Evolutionary conservation across 257 asterid genomes (phyloP), one percentile per base, ranked within the genome.

Genomic region (Solanum chmielewskii): DNA sequence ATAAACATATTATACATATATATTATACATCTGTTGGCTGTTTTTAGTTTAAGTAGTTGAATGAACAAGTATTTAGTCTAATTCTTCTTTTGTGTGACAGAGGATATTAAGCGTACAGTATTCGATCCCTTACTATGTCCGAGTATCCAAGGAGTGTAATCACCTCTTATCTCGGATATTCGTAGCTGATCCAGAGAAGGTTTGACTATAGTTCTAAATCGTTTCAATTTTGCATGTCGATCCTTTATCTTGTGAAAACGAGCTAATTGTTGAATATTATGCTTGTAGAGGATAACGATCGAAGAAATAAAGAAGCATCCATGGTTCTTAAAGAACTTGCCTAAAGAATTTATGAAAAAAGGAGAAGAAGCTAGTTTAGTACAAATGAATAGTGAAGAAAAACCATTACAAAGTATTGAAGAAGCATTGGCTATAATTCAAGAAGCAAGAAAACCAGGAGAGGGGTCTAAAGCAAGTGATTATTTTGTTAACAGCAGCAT

Each of bases 341-440:
- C 70, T 29, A 81, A 81, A 81, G 85, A 81, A 49, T 81, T 81
- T 81, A 81, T 81, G 70, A 64, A 81, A 81, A 64, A 81, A 81
- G 85, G 29, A 20, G 85, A 81, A 21, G 85, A 81, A 81, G 85
- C 85, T 16, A 81, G 68, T 80, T 27, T 78, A 78, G 25, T 31
- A 49, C 69, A 81, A 81, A 18, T 29, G 45, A 49, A 49, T 47
- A 39, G 44, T 81, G 85, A 27, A 81, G 85, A 81, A 1, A 49
- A 81, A 15, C 85, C 85, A 49, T 81, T 47, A 0, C 85, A 81
- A 81, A 81, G 85, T 0, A 81, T 81, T 81, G 85, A 81, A 81
- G 85, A 81, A 81, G 85, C 85, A 29, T 81, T 81, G 70, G 85
- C 85, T 81, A 81, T 81, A 49, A 81, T 81, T 49, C 85, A 81